Percentiles rank a stretch among this genome's conserved stretches.
These are phyloP conservation scores for Pythium volutum DNA, from an alignment of 352 stramenopile genomes.

Conservation along the genomic window DNA sequence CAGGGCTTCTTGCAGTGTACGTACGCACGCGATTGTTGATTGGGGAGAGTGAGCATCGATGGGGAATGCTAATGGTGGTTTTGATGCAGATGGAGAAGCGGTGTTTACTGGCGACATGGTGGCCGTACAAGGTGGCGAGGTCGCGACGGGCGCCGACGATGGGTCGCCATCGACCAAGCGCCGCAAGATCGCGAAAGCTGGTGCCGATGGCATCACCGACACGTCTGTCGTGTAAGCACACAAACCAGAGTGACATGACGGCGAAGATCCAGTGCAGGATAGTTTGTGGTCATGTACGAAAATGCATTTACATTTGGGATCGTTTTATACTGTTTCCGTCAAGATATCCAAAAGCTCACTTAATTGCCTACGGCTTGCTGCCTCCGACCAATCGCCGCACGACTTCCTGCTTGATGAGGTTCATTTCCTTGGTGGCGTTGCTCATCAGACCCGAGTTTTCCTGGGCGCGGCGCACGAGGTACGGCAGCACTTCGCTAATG, in stretches of 20 bases:
- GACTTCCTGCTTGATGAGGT: conserved; percentile 65
- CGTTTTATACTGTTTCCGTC: background rate
- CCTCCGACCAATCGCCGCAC: conserved; percentile 39
- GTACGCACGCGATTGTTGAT: background rate
- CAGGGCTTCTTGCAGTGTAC: conserved; percentile 20
- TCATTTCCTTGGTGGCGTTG: conserved; percentile 73
- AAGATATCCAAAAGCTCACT: too few relatives aligned
- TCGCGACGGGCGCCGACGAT: background rate
- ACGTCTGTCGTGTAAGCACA: conserved; percentile 12
- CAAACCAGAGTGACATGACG: background rate
- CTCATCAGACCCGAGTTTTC: conserved; percentile 95
- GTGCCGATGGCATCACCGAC: conserved; percentile 14
- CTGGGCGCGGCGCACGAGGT: conserved; percentile 95
- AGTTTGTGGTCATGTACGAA: background rate
- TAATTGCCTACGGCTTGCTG: background rate
- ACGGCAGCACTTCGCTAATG: conserved; percentile 96
- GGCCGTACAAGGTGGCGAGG: conserved; percentile 3
- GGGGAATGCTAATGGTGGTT: background rate
- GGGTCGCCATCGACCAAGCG: conserved; percentile 19
- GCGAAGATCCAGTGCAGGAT: too few relatives aligned
- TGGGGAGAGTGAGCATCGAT: background rate
- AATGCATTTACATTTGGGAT: conserved; percentile 12
- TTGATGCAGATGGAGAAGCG: conserved; percentile 21
- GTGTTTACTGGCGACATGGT: conserved; percentile 20
- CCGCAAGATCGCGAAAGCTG: conserved; percentile 13